Percentiles rank a stretch among this genome's conserved stretches.
phyloP scores from a whole-genome alignment of 2,329 filamentous ascomycete species.

The Talaromyces islandicus region DNA sequence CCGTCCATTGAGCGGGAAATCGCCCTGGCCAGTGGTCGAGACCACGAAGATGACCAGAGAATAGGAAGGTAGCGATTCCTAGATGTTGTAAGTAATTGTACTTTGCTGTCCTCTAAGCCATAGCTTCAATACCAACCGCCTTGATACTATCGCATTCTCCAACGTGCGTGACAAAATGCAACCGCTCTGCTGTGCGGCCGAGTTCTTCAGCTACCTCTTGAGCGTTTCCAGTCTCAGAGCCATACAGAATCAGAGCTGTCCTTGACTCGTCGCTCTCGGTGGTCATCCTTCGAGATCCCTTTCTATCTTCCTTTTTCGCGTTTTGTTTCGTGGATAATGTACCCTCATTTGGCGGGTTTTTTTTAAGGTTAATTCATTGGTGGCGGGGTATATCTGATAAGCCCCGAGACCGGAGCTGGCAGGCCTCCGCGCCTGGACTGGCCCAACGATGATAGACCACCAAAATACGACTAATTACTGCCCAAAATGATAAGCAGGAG shows the following conservation, averaged over 20 bases:
- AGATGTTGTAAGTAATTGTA: background rate
- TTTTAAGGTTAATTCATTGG: background rate
- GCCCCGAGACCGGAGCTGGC: constrained; percentile 7
- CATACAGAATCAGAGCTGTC: constrained; percentile 72
- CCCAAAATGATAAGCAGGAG: background rate
- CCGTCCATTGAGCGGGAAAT: constrained; percentile 77
- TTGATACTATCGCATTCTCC: constrained; percentile 71
- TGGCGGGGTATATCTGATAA: background rate
- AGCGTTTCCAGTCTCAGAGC: constrained; percentile 90
- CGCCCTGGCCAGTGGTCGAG: constrained; percentile 91
- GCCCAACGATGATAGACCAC: background rate
- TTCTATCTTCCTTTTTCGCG: background rate
- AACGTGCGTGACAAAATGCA: constrained; percentile 71
- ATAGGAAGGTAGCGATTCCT: constrained; percentile 32
- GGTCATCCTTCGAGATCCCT: constrained; percentile 18
- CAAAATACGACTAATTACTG: background rate
- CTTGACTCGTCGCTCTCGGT: constrained; percentile 19
- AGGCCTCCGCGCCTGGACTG: background rate
- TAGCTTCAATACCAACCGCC: constrained; percentile 48
- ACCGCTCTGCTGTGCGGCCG: constrained; percentile 64
- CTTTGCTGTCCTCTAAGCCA: background rate
- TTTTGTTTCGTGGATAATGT: background rate
- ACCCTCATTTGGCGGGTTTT: background rate
- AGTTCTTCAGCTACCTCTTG: constrained; percentile 88
- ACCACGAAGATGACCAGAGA: constrained; percentile 62